Evolutionary conservation across 306 rosid genomes (phyloP).

Genomic region (Sicyos edulis): DNA sequence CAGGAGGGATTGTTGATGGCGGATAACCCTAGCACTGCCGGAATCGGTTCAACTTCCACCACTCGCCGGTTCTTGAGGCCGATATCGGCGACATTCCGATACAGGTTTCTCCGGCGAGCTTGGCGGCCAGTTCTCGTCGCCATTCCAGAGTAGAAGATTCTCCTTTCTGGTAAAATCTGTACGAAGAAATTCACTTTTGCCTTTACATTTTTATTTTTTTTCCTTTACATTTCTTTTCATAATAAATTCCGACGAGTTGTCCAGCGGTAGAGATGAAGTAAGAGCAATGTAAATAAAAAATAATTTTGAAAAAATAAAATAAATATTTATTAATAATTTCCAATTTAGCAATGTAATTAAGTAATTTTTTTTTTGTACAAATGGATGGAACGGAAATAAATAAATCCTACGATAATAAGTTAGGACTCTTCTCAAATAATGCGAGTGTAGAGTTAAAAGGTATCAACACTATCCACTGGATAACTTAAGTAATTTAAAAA

Average conservation of each 20-base stretch:
- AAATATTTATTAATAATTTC: too few relatives aligned
- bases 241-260: not conserved
- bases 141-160: slow-evolving; percentile 55
- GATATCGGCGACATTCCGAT: slow-evolving; percentile 51
- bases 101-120: slow-evolving; percentile 64
- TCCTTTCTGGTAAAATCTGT: slow-evolving; percentile 25
- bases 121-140: slow-evolving; percentile 81
- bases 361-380: too few relatives aligned
- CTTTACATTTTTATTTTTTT: not conserved
- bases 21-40: slow-evolving; percentile 9
- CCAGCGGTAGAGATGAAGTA: not conserved
- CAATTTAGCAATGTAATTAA: too few relatives aligned
- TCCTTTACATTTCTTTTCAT: not conserved
- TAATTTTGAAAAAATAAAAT: too few relatives aligned
- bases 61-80: slow-evolving; percentile 51
- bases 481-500: too few relatives aligned
- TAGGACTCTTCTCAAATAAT: too few relatives aligned
- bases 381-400: too few relatives aligned
- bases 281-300: too few relatives aligned
- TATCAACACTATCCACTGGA: too few relatives aligned
- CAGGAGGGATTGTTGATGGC: slow-evolving; percentile 26
- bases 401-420: too few relatives aligned
- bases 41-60: slow-evolving; percentile 13
- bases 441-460: too few relatives aligned
- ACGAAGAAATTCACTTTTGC: slow-evolving; percentile 27